Conservation (phyloP, 495 filamentous ascomycete genomes). For the Xylaria sp. region DNA sequence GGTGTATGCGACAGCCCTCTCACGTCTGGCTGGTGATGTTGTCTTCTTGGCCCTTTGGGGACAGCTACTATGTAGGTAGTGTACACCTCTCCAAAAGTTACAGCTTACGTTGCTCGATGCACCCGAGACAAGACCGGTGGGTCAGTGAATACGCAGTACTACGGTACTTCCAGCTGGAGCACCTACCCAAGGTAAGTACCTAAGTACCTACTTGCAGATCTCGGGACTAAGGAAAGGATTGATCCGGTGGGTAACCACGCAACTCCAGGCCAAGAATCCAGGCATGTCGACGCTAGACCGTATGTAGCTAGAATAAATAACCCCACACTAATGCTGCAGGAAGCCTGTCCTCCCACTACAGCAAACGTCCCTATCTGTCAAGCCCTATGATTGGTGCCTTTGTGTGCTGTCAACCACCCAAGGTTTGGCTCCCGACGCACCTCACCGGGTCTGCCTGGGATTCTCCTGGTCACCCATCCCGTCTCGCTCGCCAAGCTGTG, state of each 20-base stretch:
- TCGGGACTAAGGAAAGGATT: not conserved
- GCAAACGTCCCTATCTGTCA: not conserved
- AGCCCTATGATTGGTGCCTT: not conserved
- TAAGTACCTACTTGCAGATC: not conserved
- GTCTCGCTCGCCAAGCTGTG: not conserved
- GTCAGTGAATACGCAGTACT: not conserved
- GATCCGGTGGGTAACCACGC: not conserved
- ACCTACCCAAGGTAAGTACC: not conserved
- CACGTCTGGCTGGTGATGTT: slow-evolving; percentile 20
- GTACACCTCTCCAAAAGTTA: slow-evolving; percentile 43
- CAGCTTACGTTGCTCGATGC: slow-evolving; percentile 46
- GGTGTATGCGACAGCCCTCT: slow-evolving; percentile 9
- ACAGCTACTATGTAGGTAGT: slow-evolving; percentile 31
- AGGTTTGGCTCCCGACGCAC: slow-evolving; percentile 5
- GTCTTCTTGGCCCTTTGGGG: slow-evolving; percentile 25
- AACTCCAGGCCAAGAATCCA: too few relatives aligned
- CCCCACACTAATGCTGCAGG: slow-evolving; percentile 1
- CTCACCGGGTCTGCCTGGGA: not conserved
- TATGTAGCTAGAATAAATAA: not conserved
- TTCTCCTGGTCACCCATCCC: slow-evolving; percentile 1
- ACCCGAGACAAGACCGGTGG: slow-evolving; percentile 3
- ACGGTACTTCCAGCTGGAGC: too few relatives aligned
- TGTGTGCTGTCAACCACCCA: slow-evolving; percentile 2
- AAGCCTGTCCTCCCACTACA: not conserved
- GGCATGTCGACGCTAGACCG: not conserved